Base-by-base conservation (phyloP, 176 grass and related monocot genomes). In the Areca catechu region DNA sequence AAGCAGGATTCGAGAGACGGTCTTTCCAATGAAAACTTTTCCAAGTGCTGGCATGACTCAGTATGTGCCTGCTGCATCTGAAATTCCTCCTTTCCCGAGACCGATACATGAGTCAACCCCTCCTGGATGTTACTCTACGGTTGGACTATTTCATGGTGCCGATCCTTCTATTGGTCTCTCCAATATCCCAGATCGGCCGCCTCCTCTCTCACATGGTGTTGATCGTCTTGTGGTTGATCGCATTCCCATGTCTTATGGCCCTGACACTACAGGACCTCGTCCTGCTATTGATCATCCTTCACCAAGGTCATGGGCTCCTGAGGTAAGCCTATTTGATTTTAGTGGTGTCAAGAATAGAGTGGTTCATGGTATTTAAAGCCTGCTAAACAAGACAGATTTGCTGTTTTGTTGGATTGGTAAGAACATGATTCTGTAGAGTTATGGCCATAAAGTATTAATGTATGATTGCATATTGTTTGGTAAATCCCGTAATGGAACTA, bases 1-100 rank as follows among this genome's bases (percentile, higher is more conserved):
- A 54, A 61, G 80, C 63, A 89, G 76, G 76, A 83, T 89, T 58
- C 75, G 85, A 60, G 85, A 89, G 19, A 54, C 68, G 50, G 71
- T 83, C 50, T 66, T 89, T 69, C 80, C 73, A 23, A 5, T 54
- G 5, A 89, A 74, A 63, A 65, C 68, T 28, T 77, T 80, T 64
- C 48, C 76, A 20, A 57, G 68, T 76, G 65, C 63, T 53, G 80
- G 73, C 60, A 80, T 80, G 72, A 63, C 76, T 61, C 73, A 74
- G 34, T 83, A 73, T 66, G 57, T 72, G 66, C 76, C 76, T 67
- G 53, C 60, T 57, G 64, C 66, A 29, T 62, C 34, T 43, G 60
- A 62, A 62, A 62, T 62, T 19, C 50, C 71, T 49, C 48, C 74
- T 50, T 69, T 53, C 73, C 83, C 65, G 51, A 80, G 66, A 56